These are phyloP conservation scores for Colletotrichum phormii DNA, from an alignment of 2,329 filamentous ascomycete genomes.

Conservation along the genomic window DNA sequence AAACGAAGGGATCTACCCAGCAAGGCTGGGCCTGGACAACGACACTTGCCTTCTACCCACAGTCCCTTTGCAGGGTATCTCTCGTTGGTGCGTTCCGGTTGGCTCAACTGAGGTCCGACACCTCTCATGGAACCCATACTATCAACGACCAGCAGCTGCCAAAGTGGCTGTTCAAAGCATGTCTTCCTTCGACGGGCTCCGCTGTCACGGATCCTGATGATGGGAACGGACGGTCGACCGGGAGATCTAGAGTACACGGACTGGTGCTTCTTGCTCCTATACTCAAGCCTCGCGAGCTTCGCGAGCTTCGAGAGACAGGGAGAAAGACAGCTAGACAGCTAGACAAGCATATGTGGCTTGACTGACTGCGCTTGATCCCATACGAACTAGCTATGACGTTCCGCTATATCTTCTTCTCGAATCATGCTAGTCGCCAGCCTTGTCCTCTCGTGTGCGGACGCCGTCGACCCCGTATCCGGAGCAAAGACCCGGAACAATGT, in stretches of 20 bases:
- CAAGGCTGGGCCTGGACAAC: constrained; percentile 7
- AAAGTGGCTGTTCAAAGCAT: background rate
- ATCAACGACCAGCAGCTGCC: constrained; percentile 5
- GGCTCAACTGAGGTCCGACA: constrained; percentile 1
- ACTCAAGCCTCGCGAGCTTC: constrained; percentile 11
- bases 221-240: constrained; percentile 29
- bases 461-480: constrained; percentile 16
- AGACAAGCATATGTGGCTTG: background rate
- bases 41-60: constrained; percentile 8
- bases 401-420: constrained; percentile 8
- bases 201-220: constrained; percentile 28
- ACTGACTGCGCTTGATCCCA: constrained; percentile 1
- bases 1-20: constrained; percentile 7
- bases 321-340: constrained; percentile 2
- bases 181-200: constrained; percentile 25
- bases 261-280: constrained; percentile 10
- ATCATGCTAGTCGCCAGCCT: constrained; percentile 22
- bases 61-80: constrained; percentile 7
- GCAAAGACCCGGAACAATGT: constrained; percentile 16
- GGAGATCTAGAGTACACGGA: constrained; percentile 21
- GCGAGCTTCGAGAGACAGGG: background rate
- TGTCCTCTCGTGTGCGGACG: constrained; percentile 8
- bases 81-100: constrained; percentile 15
- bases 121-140: background rate
- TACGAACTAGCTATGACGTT: constrained; percentile 12